Evolutionary conservation across 352 stramenopile species (phyloP).

Genomic region (Blastocystis sp.): DNA sequence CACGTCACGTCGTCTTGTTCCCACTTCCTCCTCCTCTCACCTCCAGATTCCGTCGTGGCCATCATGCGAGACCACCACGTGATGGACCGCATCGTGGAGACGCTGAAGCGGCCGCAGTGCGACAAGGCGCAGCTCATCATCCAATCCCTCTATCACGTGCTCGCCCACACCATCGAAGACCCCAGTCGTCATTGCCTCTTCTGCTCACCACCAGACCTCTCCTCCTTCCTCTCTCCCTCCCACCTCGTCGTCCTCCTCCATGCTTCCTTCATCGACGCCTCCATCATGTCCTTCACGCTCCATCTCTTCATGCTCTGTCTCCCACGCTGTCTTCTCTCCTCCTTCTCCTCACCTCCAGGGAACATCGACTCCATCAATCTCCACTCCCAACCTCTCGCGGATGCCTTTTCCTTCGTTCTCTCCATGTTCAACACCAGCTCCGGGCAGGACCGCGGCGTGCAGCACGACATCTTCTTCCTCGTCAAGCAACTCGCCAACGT

Average conservation of each 20-base stretch:
- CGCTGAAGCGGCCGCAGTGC: not conserved
- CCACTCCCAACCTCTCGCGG: not conserved
- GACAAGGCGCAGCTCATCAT: not conserved
- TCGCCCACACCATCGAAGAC: not conserved
- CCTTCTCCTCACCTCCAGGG: not conserved
- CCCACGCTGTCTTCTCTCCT: not conserved
- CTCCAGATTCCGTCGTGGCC: no score
- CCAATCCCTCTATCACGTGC: not conserved
- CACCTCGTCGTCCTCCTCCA: not conserved
- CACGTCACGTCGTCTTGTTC: no score
- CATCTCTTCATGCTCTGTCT: not conserved
- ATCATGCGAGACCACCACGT: no score
- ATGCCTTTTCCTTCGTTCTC: not conserved
- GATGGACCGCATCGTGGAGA: no score
- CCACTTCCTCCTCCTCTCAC: no score
- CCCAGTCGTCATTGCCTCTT: not conserved
- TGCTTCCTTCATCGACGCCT: not conserved
- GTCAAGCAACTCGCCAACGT: not conserved
- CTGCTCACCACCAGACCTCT: not conserved
- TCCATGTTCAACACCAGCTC: not conserved
- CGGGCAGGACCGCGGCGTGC: not conserved
- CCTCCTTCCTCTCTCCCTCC: conserved; percentile 6
- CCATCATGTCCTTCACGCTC: not conserved
- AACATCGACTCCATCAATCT: not conserved
- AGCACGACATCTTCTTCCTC: not conserved